phyloP scores from a whole-genome alignment of 768 basidiomycete genomes.

The Sarcodon aspratus region DNA sequence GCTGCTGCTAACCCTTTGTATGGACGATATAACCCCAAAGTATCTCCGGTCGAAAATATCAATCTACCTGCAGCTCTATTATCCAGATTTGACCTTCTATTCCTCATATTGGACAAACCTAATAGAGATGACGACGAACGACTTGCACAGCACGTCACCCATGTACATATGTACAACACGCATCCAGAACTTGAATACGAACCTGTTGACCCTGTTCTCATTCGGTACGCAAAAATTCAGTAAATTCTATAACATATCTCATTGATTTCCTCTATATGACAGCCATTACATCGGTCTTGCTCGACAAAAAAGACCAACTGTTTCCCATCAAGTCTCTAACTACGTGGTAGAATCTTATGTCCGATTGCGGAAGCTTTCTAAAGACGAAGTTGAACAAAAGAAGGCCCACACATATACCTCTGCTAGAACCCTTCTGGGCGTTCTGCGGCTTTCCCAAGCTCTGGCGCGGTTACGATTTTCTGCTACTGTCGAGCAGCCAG shows the following conservation, averaged over 20 bases:
- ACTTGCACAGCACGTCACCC: slow-evolving; percentile 92
- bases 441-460: slow-evolving; percentile 90
- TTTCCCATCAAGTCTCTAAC: slow-evolving; percentile 78
- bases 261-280: slow-evolving; percentile 3
- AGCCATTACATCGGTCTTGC: slow-evolving; percentile 95
- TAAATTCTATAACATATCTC: neutral
- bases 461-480: slow-evolving; percentile 86
- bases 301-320: slow-evolving; percentile 79
- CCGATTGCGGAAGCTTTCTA: slow-evolving; percentile 83
- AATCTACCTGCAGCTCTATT: slow-evolving; percentile 94
- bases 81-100: slow-evolving; percentile 93
- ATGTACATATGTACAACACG: slow-evolving; percentile 92
- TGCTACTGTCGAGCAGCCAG: slow-evolving; percentile 66
- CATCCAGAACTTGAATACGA: slow-evolving; percentile 84
- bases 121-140: slow-evolving; percentile 91
- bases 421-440: slow-evolving; percentile 88
- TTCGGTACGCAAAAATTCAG: slow-evolving; percentile 50
- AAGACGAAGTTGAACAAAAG: slow-evolving; percentile 81
- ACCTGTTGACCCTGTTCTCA: slow-evolving; percentile 73
- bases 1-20: slow-evolving; percentile 98
- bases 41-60: slow-evolving; percentile 98
- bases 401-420: slow-evolving; percentile 93
- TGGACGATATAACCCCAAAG: slow-evolving; percentile 95
- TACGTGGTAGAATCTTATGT: slow-evolving; percentile 96
- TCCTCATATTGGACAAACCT: slow-evolving; percentile 95